These are phyloP conservation scores for Maudiozyma barnettii DNA, from an alignment of 805 yeast species.

Conservation along the genomic window DNA sequence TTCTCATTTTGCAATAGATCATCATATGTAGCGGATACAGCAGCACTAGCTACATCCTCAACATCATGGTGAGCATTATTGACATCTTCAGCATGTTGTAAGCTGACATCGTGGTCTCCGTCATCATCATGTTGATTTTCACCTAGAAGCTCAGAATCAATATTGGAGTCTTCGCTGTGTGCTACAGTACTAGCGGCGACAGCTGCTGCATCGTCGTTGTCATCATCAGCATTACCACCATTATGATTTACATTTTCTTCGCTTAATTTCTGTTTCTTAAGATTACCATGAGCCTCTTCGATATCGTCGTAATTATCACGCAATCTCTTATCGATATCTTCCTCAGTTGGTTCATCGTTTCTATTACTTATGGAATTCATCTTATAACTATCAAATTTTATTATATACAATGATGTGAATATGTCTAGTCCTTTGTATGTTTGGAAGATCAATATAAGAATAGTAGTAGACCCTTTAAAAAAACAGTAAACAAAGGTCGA, in stretches of 20 bases:
- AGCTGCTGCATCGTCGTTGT: background rate
- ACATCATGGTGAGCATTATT: background rate
- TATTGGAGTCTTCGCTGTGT: slow-evolving; percentile 12
- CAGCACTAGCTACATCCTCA: slow-evolving; percentile 8
- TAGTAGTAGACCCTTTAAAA: background rate
- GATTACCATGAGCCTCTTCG: background rate
- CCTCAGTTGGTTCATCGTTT: background rate
- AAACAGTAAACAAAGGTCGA: background rate
- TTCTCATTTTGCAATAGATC: slow-evolving; percentile 17
- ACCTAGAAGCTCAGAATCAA: slow-evolving; percentile 25
- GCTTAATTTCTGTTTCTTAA: background rate
- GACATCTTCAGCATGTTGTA: background rate
- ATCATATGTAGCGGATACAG: slow-evolving; percentile 21
- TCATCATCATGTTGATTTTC: slow-evolving; percentile 4
- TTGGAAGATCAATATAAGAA: background rate
- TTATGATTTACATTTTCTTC: background rate
- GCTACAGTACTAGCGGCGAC: background rate
- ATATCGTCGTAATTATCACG: background rate
- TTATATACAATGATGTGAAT: too few species aligned
- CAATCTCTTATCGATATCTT: background rate
- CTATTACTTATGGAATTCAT: background rate
- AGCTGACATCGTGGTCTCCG: slow-evolving; percentile 4
- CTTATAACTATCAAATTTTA: background rate
- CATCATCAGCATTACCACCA: background rate
- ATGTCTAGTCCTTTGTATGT: too few species aligned